These are phyloP conservation scores for Claviceps maximensis DNA, from an alignment of 2,329 filamentous ascomycete genomes.

Conservation along the genomic window DNA sequence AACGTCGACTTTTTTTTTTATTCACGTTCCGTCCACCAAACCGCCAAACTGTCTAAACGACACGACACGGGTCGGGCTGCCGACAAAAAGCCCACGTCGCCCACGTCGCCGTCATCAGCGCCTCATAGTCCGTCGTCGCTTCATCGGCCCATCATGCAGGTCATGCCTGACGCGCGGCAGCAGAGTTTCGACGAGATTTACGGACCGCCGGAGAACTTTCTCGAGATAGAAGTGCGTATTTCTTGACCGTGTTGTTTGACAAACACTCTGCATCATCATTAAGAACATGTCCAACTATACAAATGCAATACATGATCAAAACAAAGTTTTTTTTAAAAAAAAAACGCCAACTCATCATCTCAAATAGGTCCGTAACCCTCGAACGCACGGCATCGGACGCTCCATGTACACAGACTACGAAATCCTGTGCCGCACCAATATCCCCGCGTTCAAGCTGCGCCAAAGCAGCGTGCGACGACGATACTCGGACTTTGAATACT, in stretches of 20 bases:
- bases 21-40: no score
- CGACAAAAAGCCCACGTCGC: conserved; percentile 8
- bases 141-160: conserved; percentile 46
- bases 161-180: conserved; percentile 61
- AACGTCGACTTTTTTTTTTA: no score
- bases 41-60: conserved; percentile 31
- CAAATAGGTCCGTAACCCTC: conserved; percentile 71
- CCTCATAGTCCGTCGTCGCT: conserved; percentile 20
- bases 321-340: no score
- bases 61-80: conserved; percentile 22
- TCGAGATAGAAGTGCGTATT: conserved; percentile 76
- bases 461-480: conserved; percentile 77
- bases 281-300: background rate
- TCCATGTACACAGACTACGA: conserved; percentile 99
- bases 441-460: conserved; percentile 94
- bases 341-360: background rate
- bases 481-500: conserved; percentile 98
- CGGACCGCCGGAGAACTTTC: conserved; percentile 93
- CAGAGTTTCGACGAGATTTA: conserved; percentile 99
- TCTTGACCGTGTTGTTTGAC: background rate
- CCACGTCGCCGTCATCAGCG: conserved; percentile 9
- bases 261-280: background rate
- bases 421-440: conserved; percentile 95
- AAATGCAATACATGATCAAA: no score
- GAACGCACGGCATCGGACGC: conserved; percentile 87